These are phyloP conservation scores for Gossypium stocksii DNA, from an alignment of 345 rosid species.

Conservation along the genomic window DNA sequence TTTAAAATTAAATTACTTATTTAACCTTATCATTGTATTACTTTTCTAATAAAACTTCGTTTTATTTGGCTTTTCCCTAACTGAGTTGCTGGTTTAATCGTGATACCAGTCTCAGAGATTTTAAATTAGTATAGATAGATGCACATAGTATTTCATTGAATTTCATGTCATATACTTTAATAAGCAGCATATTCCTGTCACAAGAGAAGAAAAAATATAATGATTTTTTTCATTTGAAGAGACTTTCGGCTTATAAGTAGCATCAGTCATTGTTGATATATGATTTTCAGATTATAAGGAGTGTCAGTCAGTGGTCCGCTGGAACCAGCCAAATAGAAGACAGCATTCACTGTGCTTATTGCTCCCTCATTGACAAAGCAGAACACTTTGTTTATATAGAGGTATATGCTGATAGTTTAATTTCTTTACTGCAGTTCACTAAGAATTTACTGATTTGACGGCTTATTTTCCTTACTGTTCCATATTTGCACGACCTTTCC, in stretches of 20 bases:
- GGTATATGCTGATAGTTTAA: slow-evolving; percentile 41
- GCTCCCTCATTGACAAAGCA: slow-evolving; percentile 93
- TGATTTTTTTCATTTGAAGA: neutral
- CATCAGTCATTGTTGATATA: neutral
- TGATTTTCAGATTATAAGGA: slow-evolving; percentile 70
- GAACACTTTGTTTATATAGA: slow-evolving; percentile 91
- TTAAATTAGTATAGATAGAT: no score
- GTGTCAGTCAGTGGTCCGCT: slow-evolving; percentile 99
- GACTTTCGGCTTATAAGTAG: neutral
- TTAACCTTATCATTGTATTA: no score
- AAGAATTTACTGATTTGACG: neutral
- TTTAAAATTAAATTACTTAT: no score
- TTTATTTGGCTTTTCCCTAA: no score
- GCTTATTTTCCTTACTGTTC: neutral
- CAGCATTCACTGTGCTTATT: slow-evolving; percentile 90
- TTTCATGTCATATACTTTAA: neutral
- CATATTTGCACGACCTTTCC: slow-evolving; percentile 23
- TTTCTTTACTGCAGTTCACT: slow-evolving; percentile 6
- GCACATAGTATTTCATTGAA: neutral
- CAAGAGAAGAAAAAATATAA: neutral
- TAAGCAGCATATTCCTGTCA: neutral
- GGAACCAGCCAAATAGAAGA: slow-evolving; percentile 97
- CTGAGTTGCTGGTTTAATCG: no score
- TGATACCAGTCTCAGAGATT: no score
- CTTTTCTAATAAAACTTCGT: no score